Base-by-base conservation (phyloP, 2,329 filamentous ascomycete species). In the Huntiella moniliformis region DNA sequence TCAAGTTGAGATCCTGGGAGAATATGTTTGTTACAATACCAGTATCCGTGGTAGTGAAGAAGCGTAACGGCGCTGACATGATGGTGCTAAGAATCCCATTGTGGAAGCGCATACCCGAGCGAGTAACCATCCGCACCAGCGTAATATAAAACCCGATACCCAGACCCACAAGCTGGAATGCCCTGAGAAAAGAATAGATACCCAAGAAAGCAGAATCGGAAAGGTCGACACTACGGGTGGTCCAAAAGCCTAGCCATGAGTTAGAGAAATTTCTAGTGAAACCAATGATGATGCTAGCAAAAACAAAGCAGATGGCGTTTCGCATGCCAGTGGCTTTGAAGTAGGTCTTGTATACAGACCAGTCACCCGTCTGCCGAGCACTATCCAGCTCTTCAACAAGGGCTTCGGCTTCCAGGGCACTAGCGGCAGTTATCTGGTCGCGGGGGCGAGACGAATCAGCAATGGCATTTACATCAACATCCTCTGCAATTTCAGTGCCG, bases 21-120 rank as follows among this genome's bases (percentile, higher is more conserved):
- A 69, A 69, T 4, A 64, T 51, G 16, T 67, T 67, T 4, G 60
- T 62, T 22, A 64, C 56, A 2, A 60, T 52, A 1, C 66, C 66
- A 0, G 56, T 55, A 47, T 68, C 66, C 0, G 61, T 67, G 0
- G 48, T 57, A 0, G 61, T 60, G 42, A 67, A 65, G 50, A 67
- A 66, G 5, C 52, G 52, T 34, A 69, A 48, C 1, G 65, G 62
- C 1, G 65, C 66, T 1, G 53, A 53, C 8, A 63, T 52, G 0
- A 64, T 54, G 0, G 60, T 61, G 1, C 42, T 46, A 13, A 66
- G 54, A 4, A 60, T 56, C 1, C 50, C 47, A 22, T 53, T 46
- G 41, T 66, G 64, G 0, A 66, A 51, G 0, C 52, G 53, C 0
- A 53, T 53, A 1, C 60, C 62, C 1, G 58, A 58, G 4, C 53